These are phyloP conservation scores for Colletotrichum scovillei DNA, from an alignment of 2,329 filamentous ascomycete species.

Conservation along the genomic window DNA sequence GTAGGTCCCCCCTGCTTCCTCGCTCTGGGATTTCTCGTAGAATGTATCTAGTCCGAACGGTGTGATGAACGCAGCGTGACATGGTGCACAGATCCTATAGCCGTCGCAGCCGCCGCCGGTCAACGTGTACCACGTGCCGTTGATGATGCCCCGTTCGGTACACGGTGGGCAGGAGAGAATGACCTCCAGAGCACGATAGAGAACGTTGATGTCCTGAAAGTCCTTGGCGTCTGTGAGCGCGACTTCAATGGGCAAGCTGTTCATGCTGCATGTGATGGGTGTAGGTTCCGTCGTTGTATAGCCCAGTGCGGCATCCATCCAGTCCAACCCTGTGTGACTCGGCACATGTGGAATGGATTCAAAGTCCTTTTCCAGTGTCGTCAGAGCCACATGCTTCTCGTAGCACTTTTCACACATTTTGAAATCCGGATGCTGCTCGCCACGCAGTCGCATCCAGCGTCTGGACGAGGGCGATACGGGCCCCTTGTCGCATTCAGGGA, in stretches of 20 bases:
- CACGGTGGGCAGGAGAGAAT: slow-evolving; percentile 42
- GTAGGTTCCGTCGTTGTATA: neutral
- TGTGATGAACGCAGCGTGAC: slow-evolving; percentile 44
- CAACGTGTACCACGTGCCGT: slow-evolving; percentile 49
- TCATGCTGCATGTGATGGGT: slow-evolving; percentile 3
- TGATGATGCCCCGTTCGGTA: slow-evolving; percentile 41
- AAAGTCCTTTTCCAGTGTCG: slow-evolving; percentile 42
- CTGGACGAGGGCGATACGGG: slow-evolving; percentile 37
- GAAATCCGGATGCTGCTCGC: slow-evolving; percentile 40
- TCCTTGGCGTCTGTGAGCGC: slow-evolving; percentile 42
- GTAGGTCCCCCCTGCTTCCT: slow-evolving; percentile 31
- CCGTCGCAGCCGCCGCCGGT: slow-evolving; percentile 36
- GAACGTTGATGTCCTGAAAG: slow-evolving; percentile 41
- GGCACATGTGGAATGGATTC: neutral
- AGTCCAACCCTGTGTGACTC: neutral
- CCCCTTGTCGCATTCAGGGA: slow-evolving; percentile 45
- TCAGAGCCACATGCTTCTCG: slow-evolving; percentile 46
- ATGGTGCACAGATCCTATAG: slow-evolving; percentile 47
- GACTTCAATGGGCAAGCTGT: slow-evolving; percentile 34
- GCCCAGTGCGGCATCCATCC: slow-evolving; percentile 18
- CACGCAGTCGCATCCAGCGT: slow-evolving; percentile 43
- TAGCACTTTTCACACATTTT: slow-evolving; percentile 49
- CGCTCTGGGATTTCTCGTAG: slow-evolving; percentile 39
- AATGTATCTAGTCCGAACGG: slow-evolving; percentile 42
- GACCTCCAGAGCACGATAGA: slow-evolving; percentile 40